Evolutionary conservation across 495 filamentous ascomycete genomes (phyloP).

Genomic region (Aspergillus mulundensis): DNA sequence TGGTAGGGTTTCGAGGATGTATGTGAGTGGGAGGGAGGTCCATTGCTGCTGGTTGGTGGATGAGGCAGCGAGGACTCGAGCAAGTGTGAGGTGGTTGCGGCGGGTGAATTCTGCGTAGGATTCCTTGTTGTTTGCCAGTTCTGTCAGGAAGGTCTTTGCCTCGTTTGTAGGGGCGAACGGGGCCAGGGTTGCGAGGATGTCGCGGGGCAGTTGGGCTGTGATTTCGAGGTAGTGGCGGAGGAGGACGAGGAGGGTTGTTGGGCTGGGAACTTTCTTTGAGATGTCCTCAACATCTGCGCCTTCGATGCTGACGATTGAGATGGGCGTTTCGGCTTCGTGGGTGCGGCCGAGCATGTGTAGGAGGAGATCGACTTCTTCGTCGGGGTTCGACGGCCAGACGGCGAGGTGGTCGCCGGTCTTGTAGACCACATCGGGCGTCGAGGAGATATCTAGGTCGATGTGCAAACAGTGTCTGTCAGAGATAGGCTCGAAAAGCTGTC

Average conservation of each 20-base stretch:
- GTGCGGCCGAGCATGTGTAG: conserved; percentile 33
- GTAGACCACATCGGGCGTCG: conserved; percentile 54
- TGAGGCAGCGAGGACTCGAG: conserved; percentile 27
- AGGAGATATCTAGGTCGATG: conserved; percentile 44
- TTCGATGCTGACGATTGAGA: conserved; percentile 27
- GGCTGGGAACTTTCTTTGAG: conserved; percentile 30
- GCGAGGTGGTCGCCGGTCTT: conserved; percentile 73
- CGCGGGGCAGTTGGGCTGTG: conserved; percentile 42
- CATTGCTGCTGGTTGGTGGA: conserved; percentile 21
- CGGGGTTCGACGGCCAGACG: conserved; percentile 64
- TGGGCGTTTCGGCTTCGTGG: conserved; percentile 21
- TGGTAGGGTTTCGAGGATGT: conserved; percentile 41
- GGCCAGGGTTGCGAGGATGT: conserved; percentile 37
- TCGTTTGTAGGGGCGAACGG: conserved; percentile 40
- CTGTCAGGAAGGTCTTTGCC: conserved; percentile 30
- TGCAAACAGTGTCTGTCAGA: conserved; percentile 45
- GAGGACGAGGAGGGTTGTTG: conserved; percentile 37
- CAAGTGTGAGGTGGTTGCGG: conserved; percentile 39
- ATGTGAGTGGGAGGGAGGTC: conserved; percentile 39
- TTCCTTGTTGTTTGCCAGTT: conserved; percentile 31
- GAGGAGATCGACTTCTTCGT: conserved; percentile 42
- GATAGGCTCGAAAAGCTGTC: conserved; percentile 33
- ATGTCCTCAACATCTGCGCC: conserved; percentile 29
- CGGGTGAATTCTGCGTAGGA: conserved; percentile 30
- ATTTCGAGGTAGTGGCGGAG: conserved; percentile 51